Evolutionary conservation across 208 protist species (phyloP), one percentile per base, ranked within the genome.

Genomic region (Wallacemonas sp.): DNA sequence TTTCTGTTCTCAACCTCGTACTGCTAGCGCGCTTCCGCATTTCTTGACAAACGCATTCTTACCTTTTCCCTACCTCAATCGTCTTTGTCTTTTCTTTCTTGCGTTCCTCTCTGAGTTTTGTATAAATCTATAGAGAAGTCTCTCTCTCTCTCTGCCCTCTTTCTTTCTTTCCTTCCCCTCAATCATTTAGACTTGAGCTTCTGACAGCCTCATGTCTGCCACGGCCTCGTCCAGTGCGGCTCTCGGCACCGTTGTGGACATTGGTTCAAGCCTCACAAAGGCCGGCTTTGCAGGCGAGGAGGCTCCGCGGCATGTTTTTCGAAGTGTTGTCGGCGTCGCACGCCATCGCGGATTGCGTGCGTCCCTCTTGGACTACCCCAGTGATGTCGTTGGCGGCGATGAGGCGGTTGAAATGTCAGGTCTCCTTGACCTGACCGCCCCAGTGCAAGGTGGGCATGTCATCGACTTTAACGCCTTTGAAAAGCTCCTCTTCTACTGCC

Each of bases 201-300:
- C 39, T 55, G 59, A 30, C 26, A 42, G 2, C 21, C 9, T 54
- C 30, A 47, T 17, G 14, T 22, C 27, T 8, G 53, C 9, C 6
- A 19, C 64, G 14, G n/a, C 42, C 24, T 42, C 55, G 15, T 46
- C 55, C 8, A 31, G 8, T 5, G 8, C 8, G 15, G n/a, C n/a
- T 11, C 24, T 15, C 36, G 67, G 69, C 49, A 80, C 77, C n/a
- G 97, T 99, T 49, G 68, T 99, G 46, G 98, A 99, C 77, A 94
- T 98, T 58, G 98, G 98, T 54, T 94, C 95, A 11, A 75, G 82
- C 72, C 84, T 84, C 70, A 98, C 90, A 60, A 97, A 98, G 63
- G 84, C 93, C 60, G 98, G 98, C 66, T 98, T 98, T 58, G 93
- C 87, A 27, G 97, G 96, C 42, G 97, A 99, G 66, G 95, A 98